Evolutionary conservation across 1,139 yeast genomes (phyloP), one percentile per base, ranked within the genome.

Genomic region (Hyphopichia buzzinii): DNA sequence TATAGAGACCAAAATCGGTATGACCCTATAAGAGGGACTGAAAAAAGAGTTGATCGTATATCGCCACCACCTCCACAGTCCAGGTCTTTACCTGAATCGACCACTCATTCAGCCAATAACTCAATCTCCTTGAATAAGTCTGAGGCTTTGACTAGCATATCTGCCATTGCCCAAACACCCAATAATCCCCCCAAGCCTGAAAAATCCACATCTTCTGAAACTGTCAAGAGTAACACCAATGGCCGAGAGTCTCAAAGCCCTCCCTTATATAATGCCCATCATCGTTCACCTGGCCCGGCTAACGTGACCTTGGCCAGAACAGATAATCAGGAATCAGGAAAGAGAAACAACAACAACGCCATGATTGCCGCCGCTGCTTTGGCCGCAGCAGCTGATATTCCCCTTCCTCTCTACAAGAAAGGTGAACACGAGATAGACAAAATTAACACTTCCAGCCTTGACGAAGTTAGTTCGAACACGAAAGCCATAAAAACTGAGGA

Each of bases 331-430:
- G 65, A 59, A 31, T 57, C 62, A 4, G 67, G 70, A 2, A 62
- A 61, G 41, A 41, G 72, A 34, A 64, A 60, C 39, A 62, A 52
- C 25, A 59, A 64, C 40, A 79, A 78, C 49, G 84, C 83, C 1
- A 68, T 71, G 41, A 79, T 80, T 17, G 87, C 86, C 0, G 86
- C 86, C 2, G 86, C 85, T 8, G 86, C 86, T 0, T 62, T 80
- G 35, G 85, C 86, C 1, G 85, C 82, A 0, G 87, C 86, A 1
- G 85, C 85, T 5, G 84, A 79, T 33, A 71, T 75, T 5, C 86
- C 86, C 1, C 50, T 81, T 26, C 84, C 84, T 0, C 57, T 77
- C 39, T 49, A 60, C 29, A 32, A 39, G 35, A 36, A 39, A 26
- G 33, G 23, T 10, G 41, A 39, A 30, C 30, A 26, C n/a, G 32